Percentiles rank a stretch among this genome's conserved stretches.
Evolutionary conservation across 1,139 yeast species (phyloP).

Genomic region (Suhomyces bokatorum): DNA sequence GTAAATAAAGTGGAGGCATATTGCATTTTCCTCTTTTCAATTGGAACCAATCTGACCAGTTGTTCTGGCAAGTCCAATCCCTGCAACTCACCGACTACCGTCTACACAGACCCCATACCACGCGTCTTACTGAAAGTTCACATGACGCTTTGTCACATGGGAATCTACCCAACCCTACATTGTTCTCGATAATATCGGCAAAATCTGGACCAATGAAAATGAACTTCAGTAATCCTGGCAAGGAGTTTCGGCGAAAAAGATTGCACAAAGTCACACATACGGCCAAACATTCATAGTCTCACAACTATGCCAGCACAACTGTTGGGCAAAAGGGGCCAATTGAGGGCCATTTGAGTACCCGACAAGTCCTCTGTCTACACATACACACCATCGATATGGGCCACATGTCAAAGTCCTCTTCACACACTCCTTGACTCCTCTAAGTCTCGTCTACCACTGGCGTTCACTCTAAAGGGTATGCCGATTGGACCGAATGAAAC

Average conservation of each 20-base stretch:
- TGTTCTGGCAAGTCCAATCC: too few species aligned
- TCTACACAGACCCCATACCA: too few species aligned
- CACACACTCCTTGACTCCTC: not conserved
- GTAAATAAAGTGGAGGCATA: too few species aligned
- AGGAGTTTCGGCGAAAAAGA: conserved; percentile 14
- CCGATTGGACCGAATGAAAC: not conserved
- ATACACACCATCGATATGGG: too few species aligned
- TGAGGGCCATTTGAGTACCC: too few species aligned
- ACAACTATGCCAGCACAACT: not conserved
- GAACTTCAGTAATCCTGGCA: not conserved
- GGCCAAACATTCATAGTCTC: not conserved
- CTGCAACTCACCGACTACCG: too few species aligned
- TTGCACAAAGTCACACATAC: conserved; percentile 11
- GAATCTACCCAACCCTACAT: not conserved
- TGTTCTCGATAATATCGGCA: not conserved
- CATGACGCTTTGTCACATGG: not conserved
- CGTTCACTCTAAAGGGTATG: not conserved
- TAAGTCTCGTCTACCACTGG: too few species aligned
- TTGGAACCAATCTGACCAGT: too few species aligned
- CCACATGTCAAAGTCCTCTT: too few species aligned
- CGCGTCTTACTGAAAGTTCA: not conserved
- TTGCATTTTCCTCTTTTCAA: too few species aligned
- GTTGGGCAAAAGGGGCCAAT: too few species aligned
- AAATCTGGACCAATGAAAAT: conserved; percentile 1
- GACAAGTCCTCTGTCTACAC: too few species aligned